phyloP scores from a whole-genome alignment of 1,284 basidiomycete species.

The Mycena citricolor region DNA sequence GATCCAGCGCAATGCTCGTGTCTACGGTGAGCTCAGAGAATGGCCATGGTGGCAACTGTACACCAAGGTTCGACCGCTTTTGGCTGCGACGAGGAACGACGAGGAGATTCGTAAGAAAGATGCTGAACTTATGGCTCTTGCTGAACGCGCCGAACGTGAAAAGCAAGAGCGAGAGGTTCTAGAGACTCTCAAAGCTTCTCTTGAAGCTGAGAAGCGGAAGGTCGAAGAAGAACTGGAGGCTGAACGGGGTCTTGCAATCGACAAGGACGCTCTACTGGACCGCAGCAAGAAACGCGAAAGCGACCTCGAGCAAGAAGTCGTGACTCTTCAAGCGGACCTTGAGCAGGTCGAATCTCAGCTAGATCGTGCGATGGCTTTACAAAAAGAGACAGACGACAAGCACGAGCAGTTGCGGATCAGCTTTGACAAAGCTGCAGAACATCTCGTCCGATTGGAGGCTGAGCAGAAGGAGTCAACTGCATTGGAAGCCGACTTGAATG shows the following conservation, averaged over 20 bases:
- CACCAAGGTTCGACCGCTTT: conserved; percentile 90
- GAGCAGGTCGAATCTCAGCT: conserved; percentile 86
- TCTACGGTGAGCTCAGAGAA: conserved; percentile 86
- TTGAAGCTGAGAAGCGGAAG: conserved; percentile 81
- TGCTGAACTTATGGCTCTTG: conserved; percentile 78
- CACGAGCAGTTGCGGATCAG: conserved; percentile 68
- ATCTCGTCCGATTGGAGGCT: conserved; percentile 76
- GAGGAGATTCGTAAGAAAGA: conserved; percentile 91
- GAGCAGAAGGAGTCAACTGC: conserved; percentile 71
- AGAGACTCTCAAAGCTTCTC: conserved; percentile 73
- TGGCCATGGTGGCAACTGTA: conserved; percentile 99
- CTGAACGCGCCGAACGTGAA: conserved; percentile 86
- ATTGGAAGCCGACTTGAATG: conserved; percentile 59
- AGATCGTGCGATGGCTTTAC: conserved; percentile 74
- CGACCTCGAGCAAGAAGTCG: conserved; percentile 84
- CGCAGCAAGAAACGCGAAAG: conserved; percentile 84
- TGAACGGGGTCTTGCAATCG: conserved; percentile 77
- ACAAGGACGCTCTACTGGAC: conserved; percentile 86
- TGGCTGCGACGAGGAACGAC: conserved; percentile 91
- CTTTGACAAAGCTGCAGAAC: conserved; percentile 82
- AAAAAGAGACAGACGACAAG: conserved; percentile 79
- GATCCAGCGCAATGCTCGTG: conserved; percentile 91
- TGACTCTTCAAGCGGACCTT: conserved; percentile 79
- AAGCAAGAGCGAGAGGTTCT: conserved; percentile 77
- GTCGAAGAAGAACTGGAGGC: conserved; percentile 82